Base-by-base conservation (phyloP, 1,284 basidiomycete species). In the Ustilago xerochloae region DNA sequence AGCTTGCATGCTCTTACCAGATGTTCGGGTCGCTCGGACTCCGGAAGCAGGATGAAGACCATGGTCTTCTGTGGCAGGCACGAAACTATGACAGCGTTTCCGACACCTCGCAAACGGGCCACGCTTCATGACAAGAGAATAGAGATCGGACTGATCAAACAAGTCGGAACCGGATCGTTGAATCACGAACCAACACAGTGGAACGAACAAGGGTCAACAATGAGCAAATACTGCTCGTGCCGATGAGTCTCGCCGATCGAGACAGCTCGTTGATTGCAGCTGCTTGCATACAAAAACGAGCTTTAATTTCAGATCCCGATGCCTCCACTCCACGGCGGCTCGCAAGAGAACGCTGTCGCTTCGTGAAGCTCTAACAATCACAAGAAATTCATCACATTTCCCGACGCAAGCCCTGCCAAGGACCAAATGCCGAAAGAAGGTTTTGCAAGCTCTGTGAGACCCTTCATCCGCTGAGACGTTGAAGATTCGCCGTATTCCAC, bases 241-340 rank as follows among this genome's bases (percentile, higher is more conserved):
- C 58, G 63, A 66, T 66, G 63, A 36, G 33, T n/a, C 39, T 36
- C 52, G 52, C 53, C 57, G 63, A 66, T 66, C 63, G 63, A 66
- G 63, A 55, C 57, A 50, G 52, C 41, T 24, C 29, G n/a, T 22
- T 28, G 22, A 22, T 9, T 30, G 52, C 39, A 46, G 45, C 15
- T 24, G 58, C 62, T 36, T 64, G 55, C 62, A 64, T 30, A 43
- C n/a, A 29, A 41, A 18, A 53, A 26, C 33, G 24, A 51, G 33
- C 24, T 51, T 28, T 38, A 36, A 35, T 54, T 54, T 43, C 41
- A 24, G 39, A 45, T 35, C 38, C 41, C 28, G 30, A 54, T 6
- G 30, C 45, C 45, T 47, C 45, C 28, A 47, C 45, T n/a, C n/a
- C n/a, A 43, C 12, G 15, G 22, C 5, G 4, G 41, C 22, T 15